Conservation (phyloP, 1,139 yeast species). For the Tardiomyces depauwii region DNA sequence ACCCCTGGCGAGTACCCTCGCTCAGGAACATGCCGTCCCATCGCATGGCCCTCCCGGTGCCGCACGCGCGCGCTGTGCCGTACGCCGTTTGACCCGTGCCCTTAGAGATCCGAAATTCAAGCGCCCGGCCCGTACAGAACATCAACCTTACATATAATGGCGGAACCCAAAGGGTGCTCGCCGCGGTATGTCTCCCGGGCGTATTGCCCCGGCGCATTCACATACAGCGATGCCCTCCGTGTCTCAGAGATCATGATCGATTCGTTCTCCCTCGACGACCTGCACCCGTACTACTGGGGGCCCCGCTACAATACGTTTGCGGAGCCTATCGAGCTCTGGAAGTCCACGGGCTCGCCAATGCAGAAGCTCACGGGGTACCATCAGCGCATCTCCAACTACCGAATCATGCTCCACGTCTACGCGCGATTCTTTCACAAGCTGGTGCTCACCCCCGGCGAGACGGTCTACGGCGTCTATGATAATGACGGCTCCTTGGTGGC, state of each 20-base stretch:
- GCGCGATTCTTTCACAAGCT: neutral
- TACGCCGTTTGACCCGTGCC: too few relatives aligned
- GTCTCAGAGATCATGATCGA: neutral
- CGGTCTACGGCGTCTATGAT: neutral
- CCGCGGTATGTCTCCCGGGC: too few relatives aligned
- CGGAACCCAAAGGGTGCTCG: too few relatives aligned
- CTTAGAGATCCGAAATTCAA: too few relatives aligned
- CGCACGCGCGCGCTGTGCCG: too few relatives aligned
- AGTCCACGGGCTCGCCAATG: neutral
- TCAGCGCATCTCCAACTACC: neutral
- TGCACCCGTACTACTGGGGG: neutral
- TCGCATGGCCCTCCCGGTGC: too few relatives aligned
- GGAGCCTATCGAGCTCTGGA: neutral
- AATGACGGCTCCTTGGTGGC: neutral
- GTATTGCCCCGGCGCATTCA: neutral
- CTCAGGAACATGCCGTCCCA: too few relatives aligned
- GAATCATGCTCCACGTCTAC: neutral
- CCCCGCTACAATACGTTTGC: conserved; percentile 1
- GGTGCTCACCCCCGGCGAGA: neutral
- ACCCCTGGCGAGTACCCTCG: too few relatives aligned
- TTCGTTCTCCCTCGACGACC: neutral
- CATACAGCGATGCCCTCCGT: neutral
- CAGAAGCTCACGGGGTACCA: neutral
- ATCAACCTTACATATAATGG: too few relatives aligned
- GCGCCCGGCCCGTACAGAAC: too few relatives aligned